Base-by-base conservation (phyloP, 2,329 filamentous ascomycete species). In the Chaetomiaceae sp. region DNA sequence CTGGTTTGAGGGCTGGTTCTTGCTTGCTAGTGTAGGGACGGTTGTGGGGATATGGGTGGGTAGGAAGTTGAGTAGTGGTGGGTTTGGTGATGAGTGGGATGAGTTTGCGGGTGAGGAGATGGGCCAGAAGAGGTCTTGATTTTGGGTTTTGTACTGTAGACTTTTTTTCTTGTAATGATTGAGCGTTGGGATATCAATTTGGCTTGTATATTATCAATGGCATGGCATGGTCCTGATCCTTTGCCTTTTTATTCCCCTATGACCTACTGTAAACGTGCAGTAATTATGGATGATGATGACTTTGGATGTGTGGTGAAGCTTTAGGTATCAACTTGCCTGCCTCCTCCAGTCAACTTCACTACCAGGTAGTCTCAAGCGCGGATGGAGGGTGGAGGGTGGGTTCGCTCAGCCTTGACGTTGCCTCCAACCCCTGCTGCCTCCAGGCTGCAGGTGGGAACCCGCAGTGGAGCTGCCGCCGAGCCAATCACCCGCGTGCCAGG, bases 1-100 rank as follows among this genome's bases (percentile, higher is more conserved):
- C 25, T 95, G 89, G 89, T 95, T 95, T 60, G 89, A 95, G 66
- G 83, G 82, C 7, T 92, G 89, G 84, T 95, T 95, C 66, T 67
- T 95, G 50, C 65, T 83, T 3, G 85, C 85, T 5, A 86, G 83
- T 55, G 70, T 74, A 0, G 63, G 77, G 12, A 93, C 89, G 1
- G 82, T 77, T 1, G 63, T 79, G n/a, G 88, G 87, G 0, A 82
- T 95, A 19, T 87, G 85, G 76, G 65, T 90, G 4, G 86, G 86
- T 0, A 76, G 81, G 55, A 83, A 81, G 63, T 70, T 89, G 2
- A 68, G 70, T 21, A 69, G 57, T 39, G 66, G 69, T 65, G 60
- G 71, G 58, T 60, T 69, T 59, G 46, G 70, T 55, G 81, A 84
- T 42, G 81, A 82, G 53, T 81, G 75, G 73, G 78, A 82, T 60